Conservation (phyloP, 2,329 filamentous ascomycete species). For the Penicillium sp. region DNA sequence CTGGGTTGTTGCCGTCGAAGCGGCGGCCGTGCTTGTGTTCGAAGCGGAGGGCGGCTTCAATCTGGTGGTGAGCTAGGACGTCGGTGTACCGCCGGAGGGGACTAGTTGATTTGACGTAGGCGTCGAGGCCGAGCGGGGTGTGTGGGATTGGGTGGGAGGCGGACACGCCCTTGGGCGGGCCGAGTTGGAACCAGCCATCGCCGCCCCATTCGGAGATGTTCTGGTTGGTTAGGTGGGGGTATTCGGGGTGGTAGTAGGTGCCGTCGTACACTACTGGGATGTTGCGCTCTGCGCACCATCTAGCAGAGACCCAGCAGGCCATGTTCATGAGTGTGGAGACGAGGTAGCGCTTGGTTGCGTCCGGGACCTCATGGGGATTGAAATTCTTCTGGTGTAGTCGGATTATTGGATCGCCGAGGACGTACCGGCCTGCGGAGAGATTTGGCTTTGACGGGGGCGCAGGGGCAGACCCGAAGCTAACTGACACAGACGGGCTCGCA, state of each 20-base stretch:
- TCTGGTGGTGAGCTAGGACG: slow-evolving; percentile 67
- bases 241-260: slow-evolving; percentile 47
- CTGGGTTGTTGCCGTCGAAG: slow-evolving; percentile 38
- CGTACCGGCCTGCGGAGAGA: slow-evolving; percentile 38
- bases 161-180: slow-evolving; percentile 47
- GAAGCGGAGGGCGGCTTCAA: slow-evolving; percentile 64
- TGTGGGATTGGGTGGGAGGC: slow-evolving; percentile 56
- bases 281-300: slow-evolving; percentile 43
- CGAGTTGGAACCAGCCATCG: slow-evolving; percentile 42
- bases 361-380: slow-evolving; percentile 44
- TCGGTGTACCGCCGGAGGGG: slow-evolving; percentile 66
- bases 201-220: slow-evolving; percentile 50
- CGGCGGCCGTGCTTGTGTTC: slow-evolving; percentile 54
- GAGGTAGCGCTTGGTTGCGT: slow-evolving; percentile 46
- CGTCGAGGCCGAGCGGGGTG: slow-evolving; percentile 54
- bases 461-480: slow-evolving; percentile 31
- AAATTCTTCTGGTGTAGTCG: slow-evolving; percentile 32
- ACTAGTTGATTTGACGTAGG: slow-evolving; percentile 64
- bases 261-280: slow-evolving; percentile 44
- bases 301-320: slow-evolving; percentile 46
- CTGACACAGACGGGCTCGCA: slow-evolving; percentile 27
- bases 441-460: slow-evolving; percentile 35
- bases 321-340: slow-evolving; percentile 61
- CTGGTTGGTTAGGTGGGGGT: slow-evolving; percentile 41
- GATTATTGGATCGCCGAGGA: slow-evolving; percentile 50